Conservation (phyloP, 2,329 filamentous ascomycete genomes). For the Botrytis pseudocinerea region DNA sequence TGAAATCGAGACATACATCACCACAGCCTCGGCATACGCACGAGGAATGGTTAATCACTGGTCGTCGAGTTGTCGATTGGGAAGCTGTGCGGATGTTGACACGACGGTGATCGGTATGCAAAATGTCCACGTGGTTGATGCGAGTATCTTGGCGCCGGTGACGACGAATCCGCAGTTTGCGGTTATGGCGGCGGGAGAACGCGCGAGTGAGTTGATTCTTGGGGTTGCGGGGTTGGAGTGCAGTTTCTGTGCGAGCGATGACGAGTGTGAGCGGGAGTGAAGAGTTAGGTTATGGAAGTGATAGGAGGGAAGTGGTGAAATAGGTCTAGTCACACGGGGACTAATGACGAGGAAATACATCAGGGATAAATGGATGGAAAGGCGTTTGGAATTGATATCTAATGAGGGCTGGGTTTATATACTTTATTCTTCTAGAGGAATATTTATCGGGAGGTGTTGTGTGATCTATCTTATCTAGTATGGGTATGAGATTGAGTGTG, state of each 20-base stretch:
- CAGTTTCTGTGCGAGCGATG: background rate
- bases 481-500: background rate
- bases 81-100: conserved; percentile 50
- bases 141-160: conserved; percentile 51
- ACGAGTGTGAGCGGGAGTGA: background rate
- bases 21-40: conserved; percentile 50
- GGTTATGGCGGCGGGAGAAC: conserved; percentile 55
- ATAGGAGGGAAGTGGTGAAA: background rate
- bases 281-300: background rate
- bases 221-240: background rate
- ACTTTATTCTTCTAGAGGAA: background rate
- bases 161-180: conserved; percentile 57
- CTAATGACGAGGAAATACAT: background rate
- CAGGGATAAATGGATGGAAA: background rate
- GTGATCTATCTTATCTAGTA: background rate
- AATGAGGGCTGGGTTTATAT: background rate
- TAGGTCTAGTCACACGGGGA: background rate
- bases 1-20: conserved; percentile 53
- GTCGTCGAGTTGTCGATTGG: conserved; percentile 54
- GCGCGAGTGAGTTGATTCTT: conserved; percentile 51
- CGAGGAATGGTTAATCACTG: conserved; percentile 54
- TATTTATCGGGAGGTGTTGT: background rate
- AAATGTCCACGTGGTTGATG: conserved; percentile 55
- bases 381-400: background rate
- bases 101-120: conserved; percentile 50